Conservation (phyloP, 2,329 filamentous ascomycete genomes). For the Monilinia vaccinii-corymbosi region DNA sequence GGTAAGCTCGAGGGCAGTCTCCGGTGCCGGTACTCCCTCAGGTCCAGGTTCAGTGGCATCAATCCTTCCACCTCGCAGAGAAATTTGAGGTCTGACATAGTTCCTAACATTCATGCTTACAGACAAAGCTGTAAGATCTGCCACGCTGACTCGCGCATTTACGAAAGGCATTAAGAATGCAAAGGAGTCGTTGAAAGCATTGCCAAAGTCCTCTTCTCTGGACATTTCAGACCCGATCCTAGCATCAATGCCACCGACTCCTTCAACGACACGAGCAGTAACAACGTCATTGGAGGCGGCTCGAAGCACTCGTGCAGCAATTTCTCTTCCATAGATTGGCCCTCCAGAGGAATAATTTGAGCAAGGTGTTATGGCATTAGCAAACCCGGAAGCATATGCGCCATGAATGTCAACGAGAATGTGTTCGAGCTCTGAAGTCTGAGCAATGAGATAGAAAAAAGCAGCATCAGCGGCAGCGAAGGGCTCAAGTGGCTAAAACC, state of each 20-base stretch:
- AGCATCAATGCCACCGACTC: slow-evolving; percentile 45
- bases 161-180: slow-evolving; percentile 6
- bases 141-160: slow-evolving; percentile 11
- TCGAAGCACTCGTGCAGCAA: slow-evolving; percentile 47
- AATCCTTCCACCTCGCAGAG: slow-evolving; percentile 18
- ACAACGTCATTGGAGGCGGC: slow-evolving; percentile 53
- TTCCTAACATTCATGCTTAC: background rate
- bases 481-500: background rate
- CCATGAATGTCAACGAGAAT: slow-evolving; percentile 21
- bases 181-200: slow-evolving; percentile 25
- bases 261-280: slow-evolving; percentile 36
- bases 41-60: slow-evolving; percentile 19
- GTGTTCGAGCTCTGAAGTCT: slow-evolving; percentile 18
- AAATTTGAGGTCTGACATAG: slow-evolving; percentile 11
- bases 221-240: slow-evolving; percentile 15
- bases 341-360: slow-evolving; percentile 41
- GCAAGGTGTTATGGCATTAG: slow-evolving; percentile 48
- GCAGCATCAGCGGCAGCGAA: background rate
- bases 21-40: slow-evolving; percentile 17
- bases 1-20: slow-evolving; percentile 11
- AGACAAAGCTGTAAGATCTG: slow-evolving; percentile 18
- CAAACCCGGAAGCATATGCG: slow-evolving; percentile 33
- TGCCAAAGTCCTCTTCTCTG: slow-evolving; percentile 38
- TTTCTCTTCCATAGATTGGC: slow-evolving; percentile 40
- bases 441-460: slow-evolving; percentile 18